Evolutionary conservation across 2,329 filamentous ascomycete species (phyloP).

Genomic region (Clathrospora elynae): DNA sequence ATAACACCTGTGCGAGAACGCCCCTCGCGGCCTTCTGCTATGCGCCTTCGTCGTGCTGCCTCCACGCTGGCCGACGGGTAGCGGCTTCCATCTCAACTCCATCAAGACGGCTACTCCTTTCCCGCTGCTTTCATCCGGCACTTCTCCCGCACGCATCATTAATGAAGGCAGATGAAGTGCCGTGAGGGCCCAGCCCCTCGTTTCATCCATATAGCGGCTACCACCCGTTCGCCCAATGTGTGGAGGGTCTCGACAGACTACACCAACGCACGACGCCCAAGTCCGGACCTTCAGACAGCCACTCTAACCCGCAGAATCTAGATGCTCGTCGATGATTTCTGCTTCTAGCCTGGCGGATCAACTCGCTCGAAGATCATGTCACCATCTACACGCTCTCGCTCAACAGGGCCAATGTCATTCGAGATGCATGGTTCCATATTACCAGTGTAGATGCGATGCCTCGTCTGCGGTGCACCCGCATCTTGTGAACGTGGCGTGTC

Average conservation of each 20-base stretch:
- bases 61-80: conserved; percentile 4
- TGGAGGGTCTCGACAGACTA: too few species aligned
- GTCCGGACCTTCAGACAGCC: conserved; percentile 14
- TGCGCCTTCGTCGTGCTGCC: conserved; percentile 10
- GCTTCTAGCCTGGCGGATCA: conserved; percentile 7
- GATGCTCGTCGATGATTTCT: conserved; percentile 7
- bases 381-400: conserved; percentile 18
- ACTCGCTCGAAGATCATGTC: conserved; percentile 9
- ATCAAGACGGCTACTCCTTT: conserved; percentile 11
- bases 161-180: conserved; percentile 27
- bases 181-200: conserved; percentile 18
- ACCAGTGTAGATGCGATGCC: conserved; percentile 19
- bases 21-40: conserved; percentile 3
- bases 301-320: conserved; percentile 11
- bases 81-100: conserved; percentile 3
- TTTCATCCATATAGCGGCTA: conserved; percentile 27
- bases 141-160: conserved; percentile 31
- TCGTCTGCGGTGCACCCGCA: conserved; percentile 21
- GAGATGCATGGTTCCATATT: conserved; percentile 23
- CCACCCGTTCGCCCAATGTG: conserved; percentile 25
- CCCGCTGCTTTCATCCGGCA: conserved; percentile 37
- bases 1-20: conserved; percentile 5
- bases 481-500: conserved; percentile 26
- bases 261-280: conserved; percentile 8
- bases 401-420: conserved; percentile 15